Evolutionary conservation across 2,329 filamentous ascomycete species (phyloP).

Genomic region (Seiridium cupressi): DNA sequence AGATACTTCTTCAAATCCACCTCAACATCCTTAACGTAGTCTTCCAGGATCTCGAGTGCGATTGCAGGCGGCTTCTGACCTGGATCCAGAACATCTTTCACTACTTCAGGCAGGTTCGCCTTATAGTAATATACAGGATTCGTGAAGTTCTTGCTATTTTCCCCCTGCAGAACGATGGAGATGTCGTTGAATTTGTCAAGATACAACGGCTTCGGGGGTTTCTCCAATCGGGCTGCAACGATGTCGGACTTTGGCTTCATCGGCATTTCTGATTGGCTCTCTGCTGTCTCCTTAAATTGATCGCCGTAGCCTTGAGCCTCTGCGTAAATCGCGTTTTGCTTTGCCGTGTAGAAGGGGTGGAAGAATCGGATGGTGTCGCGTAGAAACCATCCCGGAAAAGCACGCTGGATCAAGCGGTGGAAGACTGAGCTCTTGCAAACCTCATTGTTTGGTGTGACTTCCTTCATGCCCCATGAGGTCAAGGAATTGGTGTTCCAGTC

Average conservation of each 20-base stretch:
- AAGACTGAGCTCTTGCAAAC: constrained; percentile 40
- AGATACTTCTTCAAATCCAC: constrained; percentile 3
- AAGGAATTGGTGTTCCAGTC: constrained; percentile 28
- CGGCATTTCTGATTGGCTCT: neutral
- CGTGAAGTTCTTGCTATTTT: neutral
- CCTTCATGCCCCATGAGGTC: constrained; percentile 43
- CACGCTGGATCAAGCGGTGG: constrained; percentile 45
- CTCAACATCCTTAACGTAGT: neutral
- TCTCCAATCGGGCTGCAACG: neutral
- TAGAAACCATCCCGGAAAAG: constrained; percentile 41
- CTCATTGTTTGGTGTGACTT: constrained; percentile 34
- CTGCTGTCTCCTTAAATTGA: constrained; percentile 24
- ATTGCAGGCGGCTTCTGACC: neutral
- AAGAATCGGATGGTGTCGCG: constrained; percentile 41
- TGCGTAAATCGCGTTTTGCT: constrained; percentile 36
- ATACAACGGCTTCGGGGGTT: neutral
- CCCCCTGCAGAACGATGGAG: neutral
- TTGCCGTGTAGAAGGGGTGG: constrained; percentile 45
- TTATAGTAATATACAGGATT: constrained; percentile 1
- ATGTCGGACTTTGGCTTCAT: neutral
- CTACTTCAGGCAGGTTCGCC: constrained; percentile 1
- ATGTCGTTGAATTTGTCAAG: neutral
- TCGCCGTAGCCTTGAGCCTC: constrained; percentile 34
- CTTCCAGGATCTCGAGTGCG: neutral
- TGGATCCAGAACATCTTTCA: neutral